A percentile compares a stretch with the other conserved stretches of the same genome.
Evolutionary conservation across 495 filamentous ascomycete genomes (phyloP).

Genomic region (Talaromyces proteolyticus): DNA sequence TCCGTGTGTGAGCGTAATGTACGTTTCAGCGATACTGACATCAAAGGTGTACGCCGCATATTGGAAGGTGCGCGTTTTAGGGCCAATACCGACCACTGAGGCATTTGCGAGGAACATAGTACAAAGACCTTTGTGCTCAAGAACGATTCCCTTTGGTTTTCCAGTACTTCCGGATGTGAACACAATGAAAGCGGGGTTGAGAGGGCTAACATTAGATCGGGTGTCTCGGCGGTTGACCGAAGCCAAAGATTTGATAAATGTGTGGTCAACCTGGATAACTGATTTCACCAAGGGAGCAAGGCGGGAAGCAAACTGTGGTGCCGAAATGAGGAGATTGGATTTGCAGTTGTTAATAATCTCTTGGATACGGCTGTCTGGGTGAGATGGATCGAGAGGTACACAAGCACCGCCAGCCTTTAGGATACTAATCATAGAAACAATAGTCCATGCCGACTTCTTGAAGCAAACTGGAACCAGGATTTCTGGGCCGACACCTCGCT

Average conservation of each 20-base stretch:
- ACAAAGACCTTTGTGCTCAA: constrained; percentile 35
- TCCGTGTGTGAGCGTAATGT: constrained; percentile 33
- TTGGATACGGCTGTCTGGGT: constrained; percentile 37
- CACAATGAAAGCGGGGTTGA: constrained; percentile 16
- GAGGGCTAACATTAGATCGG: neutral
- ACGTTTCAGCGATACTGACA: constrained; percentile 34
- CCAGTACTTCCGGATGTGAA: constrained; percentile 44
- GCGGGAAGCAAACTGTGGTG: constrained; percentile 13
- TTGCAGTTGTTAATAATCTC: constrained; percentile 37
- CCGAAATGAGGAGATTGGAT: constrained; percentile 38
- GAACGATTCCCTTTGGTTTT: constrained; percentile 41
- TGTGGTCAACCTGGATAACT: neutral
- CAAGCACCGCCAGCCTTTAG: constrained; percentile 42
- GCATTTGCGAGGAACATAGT: constrained; percentile 18
- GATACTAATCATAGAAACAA: constrained; percentile 31
- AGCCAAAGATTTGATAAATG: neutral
- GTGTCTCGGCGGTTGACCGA: neutral
- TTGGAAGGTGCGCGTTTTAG: constrained; percentile 28
- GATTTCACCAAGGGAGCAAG: constrained; percentile 35
- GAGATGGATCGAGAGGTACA: constrained; percentile 36
- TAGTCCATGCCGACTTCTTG: constrained; percentile 34
- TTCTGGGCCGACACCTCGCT: constrained; percentile 27
- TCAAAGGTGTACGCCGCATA: constrained; percentile 44
- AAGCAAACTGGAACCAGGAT: constrained; percentile 35
- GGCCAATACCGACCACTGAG: constrained; percentile 9